Evolutionary conservation across 1,139 yeast genomes (phyloP).

Genomic region (Hemisphaericaspora xylanilytica): DNA sequence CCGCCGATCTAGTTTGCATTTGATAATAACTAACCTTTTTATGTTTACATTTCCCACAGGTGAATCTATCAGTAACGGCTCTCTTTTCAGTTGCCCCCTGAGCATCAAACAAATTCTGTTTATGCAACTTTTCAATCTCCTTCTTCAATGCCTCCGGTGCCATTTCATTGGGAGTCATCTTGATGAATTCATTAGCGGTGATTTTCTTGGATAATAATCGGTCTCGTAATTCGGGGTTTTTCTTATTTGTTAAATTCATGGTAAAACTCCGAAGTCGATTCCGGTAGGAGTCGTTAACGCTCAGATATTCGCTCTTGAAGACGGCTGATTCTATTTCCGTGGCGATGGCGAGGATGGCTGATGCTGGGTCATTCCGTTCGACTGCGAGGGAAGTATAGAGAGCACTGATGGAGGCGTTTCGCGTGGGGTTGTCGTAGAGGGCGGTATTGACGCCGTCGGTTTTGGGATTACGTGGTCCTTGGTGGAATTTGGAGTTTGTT

Average conservation of each 20-base stretch:
- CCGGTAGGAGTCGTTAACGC: constrained; percentile 60
- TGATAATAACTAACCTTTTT: constrained; percentile 96
- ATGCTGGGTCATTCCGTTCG: constrained; percentile 58
- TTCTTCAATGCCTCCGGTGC: constrained; percentile 88
- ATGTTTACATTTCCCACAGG: constrained; percentile 97
- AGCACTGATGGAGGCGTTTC: constrained; percentile 83
- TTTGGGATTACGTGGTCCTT: constrained; percentile 68
- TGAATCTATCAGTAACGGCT: constrained; percentile 93
- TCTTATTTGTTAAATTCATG: constrained; percentile 82
- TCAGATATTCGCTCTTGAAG: constrained; percentile 54
- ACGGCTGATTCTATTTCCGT: constrained; percentile 74
- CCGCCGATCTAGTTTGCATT: constrained; percentile 97
- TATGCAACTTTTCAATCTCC: constrained; percentile 81
- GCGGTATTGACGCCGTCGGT: constrained; percentile 76
- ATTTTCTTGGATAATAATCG: constrained; percentile 67
- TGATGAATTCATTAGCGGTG: constrained; percentile 61
- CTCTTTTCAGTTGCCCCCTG: constrained; percentile 98
- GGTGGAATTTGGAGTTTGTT: constrained; percentile 21
- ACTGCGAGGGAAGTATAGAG: constrained; percentile 86
- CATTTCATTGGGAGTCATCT: constrained; percentile 88
- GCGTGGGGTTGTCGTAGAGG: constrained; percentile 68
- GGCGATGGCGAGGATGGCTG: constrained; percentile 60
- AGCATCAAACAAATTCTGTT: constrained; percentile 90
- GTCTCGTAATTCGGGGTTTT: constrained; percentile 79
- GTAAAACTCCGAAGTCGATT: constrained; percentile 80